Evolutionary conservation across 192 early-diverging fungal species (phyloP), one percentile per base, ranked within the genome.

Genomic region (Pilobolus umbonatus): DNA sequence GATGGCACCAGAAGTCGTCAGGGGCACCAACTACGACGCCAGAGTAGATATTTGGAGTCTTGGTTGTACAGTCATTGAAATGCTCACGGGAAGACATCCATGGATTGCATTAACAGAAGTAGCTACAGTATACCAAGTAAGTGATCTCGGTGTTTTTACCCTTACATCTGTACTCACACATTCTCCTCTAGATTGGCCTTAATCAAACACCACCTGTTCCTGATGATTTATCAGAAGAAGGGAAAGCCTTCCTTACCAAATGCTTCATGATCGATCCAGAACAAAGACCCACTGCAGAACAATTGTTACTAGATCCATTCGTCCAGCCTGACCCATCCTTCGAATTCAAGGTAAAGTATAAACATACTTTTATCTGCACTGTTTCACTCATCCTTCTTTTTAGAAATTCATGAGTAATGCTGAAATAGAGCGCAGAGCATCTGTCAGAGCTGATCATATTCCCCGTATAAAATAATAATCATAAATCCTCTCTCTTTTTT

Each of bases 1-100:
- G 82, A 96, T 98, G 94, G 93, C 95, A 29, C 95, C 95, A 17
- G 95, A 98, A 68, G 89, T 95, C 4, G 86, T 88, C 0, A n/a
- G n/a, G n/a, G 79, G 74, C n/a, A 78, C 82, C 29, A 87, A 80
- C 25, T 96, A 98, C 61, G 81, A 83, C 44, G 92, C 88, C 24
- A 96, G 93, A 56, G 87, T 91, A 5, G 95, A 98, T 67, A 89
- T 98, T 45, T 98, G 95, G 90, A 78, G 80, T 56, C 75, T 88
- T 44, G 87, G 94, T 35, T 96, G 94, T 62, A 66, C 94, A 5
- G 89, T 92, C 6, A 62, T 98, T 38, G 94, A 98, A 67, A 98
- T 98, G 95, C 86, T 96, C 63, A 88, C 93, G 22, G 93, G 91
- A 19, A 69, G 83, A 29, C 83, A 73, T 57, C 88, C 89, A 7